A percentile compares a stretch with the other conserved stretches of the same genome.
These are phyloP conservation scores for Phytophthora europaea DNA, from an alignment of 352 stramenopile genomes.

Conservation along the genomic window DNA sequence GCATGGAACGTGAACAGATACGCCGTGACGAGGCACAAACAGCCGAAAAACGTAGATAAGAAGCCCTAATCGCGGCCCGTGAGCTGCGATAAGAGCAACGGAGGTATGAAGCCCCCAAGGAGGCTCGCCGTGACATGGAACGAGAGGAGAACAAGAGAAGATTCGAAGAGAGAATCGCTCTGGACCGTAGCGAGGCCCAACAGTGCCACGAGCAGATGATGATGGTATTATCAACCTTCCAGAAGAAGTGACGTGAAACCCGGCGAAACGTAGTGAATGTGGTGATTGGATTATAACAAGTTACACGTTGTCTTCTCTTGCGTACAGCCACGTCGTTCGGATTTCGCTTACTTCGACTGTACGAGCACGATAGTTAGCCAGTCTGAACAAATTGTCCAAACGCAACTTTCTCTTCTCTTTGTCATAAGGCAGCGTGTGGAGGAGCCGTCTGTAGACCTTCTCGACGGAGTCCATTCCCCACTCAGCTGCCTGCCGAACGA, in stretches of 20 bases:
- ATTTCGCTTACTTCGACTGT: background rate
- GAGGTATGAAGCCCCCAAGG: too few species aligned
- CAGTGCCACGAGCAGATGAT: constrained; percentile 19
- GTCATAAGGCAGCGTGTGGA: background rate
- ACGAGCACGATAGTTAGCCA: background rate
- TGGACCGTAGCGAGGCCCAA: background rate
- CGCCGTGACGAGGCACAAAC: too few species aligned
- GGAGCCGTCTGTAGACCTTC: background rate
- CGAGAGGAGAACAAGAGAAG: constrained; percentile 7
- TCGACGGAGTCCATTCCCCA: background rate
- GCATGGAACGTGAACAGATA: too few species aligned
- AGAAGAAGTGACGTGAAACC: too few species aligned
- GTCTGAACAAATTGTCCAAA: background rate
- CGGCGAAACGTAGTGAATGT: too few species aligned
- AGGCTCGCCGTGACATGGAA: too few species aligned
- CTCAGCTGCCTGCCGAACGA: constrained; percentile 1
- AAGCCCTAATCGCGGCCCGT: too few species aligned
- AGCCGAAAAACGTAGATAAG: too few species aligned
- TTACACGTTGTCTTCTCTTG: background rate
- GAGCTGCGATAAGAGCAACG: too few species aligned
- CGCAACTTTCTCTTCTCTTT: background rate
- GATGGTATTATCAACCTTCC: too few species aligned
- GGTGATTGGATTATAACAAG: background rate
- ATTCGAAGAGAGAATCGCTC: background rate
- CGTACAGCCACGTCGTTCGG: background rate